Evolutionary conservation across 257 asterid genomes (phyloP).

Genomic region (Nicotiana paniculata): DNA sequence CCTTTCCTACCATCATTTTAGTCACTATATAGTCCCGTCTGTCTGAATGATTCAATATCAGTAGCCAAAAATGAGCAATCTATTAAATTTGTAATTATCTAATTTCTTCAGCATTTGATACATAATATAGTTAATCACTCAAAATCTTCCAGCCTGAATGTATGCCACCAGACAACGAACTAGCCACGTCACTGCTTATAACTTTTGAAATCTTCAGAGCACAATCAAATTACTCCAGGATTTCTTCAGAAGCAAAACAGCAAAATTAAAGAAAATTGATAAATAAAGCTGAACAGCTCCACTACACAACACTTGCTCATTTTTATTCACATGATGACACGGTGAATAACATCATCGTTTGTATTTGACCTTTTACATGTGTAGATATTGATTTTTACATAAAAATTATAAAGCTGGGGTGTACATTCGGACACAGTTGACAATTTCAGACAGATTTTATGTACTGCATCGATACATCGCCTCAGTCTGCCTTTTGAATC

Average conservation of each 20-base stretch:
- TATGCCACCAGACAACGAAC: neutral
- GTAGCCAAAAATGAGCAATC: neutral
- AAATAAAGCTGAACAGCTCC: neutral
- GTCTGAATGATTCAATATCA: neutral
- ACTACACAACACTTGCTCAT: neutral
- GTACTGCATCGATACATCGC: neutral
- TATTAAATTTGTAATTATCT: neutral
- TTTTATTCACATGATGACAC: neutral
- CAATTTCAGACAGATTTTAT: neutral
- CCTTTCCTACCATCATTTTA: neutral
- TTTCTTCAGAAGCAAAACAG: neutral
- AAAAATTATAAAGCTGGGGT: neutral
- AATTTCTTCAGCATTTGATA: neutral
- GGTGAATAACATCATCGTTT: neutral
- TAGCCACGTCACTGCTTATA: neutral
- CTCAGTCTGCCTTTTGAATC: neutral
- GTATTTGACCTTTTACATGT: constrained; percentile 1
- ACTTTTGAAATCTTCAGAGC: neutral
- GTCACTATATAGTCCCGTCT: neutral
- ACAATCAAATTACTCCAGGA: neutral
- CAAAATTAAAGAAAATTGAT: neutral
- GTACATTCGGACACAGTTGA: neutral
- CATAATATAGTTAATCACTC: neutral
- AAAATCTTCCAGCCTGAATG: neutral
- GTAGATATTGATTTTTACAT: constrained; percentile 1